A percentile compares a stretch with the other conserved stretches of the same genome.
phyloP scores from a whole-genome alignment of 768 basidiomycete genomes.

The Amanita pseudoporphyria region DNA sequence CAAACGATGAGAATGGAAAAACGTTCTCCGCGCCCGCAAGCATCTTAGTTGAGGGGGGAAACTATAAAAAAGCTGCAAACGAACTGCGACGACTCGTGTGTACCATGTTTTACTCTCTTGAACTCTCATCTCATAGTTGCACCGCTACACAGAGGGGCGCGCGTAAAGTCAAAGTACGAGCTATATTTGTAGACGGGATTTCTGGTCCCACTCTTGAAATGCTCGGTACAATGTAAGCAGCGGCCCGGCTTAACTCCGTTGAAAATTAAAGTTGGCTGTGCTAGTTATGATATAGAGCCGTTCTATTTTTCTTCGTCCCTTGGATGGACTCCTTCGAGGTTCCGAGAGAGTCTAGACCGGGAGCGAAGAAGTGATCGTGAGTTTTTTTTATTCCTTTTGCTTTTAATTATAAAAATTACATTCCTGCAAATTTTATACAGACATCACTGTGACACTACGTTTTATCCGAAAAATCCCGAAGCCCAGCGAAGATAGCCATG shows the following conservation, averaged over 20 bases:
- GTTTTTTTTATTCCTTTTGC: conserved; percentile 11
- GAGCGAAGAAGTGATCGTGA: conserved; percentile 39
- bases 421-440: conserved; percentile 18
- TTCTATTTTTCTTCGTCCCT: conserved; percentile 59
- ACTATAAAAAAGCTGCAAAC: conserved; percentile 27
- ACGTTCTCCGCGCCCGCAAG: conserved; percentile 21
- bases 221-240: conserved; percentile 42
- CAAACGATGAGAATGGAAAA: conserved; percentile 18
- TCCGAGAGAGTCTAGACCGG: conserved; percentile 34
- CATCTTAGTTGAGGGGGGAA: conserved; percentile 12
- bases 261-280: too few relatives aligned
- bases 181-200: conserved; percentile 43
- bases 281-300: conserved; percentile 49
- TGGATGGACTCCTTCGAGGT: conserved; percentile 62
- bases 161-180: conserved; percentile 34
- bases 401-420: neutral
- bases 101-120: conserved; percentile 15
- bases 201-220: conserved; percentile 47
- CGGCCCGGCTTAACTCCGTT: neutral
- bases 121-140: neutral
- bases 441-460: conserved; percentile 47
- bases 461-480: conserved; percentile 35
- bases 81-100: conserved; percentile 19
- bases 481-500: neutral
- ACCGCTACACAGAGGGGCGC: conserved; percentile 2